Base-by-base conservation (phyloP, 169 alveolate genomes). In the Babesia sp. region DNA sequence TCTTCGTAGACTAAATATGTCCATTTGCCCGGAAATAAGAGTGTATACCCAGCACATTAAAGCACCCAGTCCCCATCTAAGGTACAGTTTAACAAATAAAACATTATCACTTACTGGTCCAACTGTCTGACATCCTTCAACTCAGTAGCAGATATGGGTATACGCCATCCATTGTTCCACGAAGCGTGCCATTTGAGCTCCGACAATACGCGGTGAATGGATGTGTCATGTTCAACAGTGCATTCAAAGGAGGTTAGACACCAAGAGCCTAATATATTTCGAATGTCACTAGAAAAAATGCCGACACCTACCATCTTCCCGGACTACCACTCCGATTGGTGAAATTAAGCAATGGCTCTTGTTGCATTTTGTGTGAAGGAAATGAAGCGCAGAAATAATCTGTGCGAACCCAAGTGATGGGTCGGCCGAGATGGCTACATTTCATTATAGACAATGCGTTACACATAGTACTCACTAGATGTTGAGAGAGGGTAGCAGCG, bases 401-500 rank as follows among this genome's bases (percentile, higher is more conserved):
- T 87, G 88, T 51, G 74, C 63, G 14, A 58, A 48, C 59, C 87
- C 89, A 45, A 87, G 71, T 44, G 89, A 74, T 22, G 84, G 78
- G 42, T 83, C 90, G 16, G 87, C 64, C 24, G 85, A 77, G 20
- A 87, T 56, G 18, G 72, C 86, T 83, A 68, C 71, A 45, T 50
- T 60, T 29, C 22, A 2, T 58, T 76, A 58, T 61, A 48, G 14
- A 16, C 9, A 60, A 44, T 46, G 18, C 58, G 68, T n/a, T n/a
- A n/a, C 20, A 55, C 61, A 42, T 58, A 53, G 28, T 24, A 79
- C 81, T 63, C 56, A 69, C 85, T 80, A 53, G 71, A 56, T 48
- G 48, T 36, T 3, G 76, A 44, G 22, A 87, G 60, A 0, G 93
- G 93, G 9, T 73, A 58, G 51, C 93, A 87, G 59, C 86, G 85